Base-by-base conservation (phyloP, 306 rosid species). In the Begonia peltatifolia region DNA sequence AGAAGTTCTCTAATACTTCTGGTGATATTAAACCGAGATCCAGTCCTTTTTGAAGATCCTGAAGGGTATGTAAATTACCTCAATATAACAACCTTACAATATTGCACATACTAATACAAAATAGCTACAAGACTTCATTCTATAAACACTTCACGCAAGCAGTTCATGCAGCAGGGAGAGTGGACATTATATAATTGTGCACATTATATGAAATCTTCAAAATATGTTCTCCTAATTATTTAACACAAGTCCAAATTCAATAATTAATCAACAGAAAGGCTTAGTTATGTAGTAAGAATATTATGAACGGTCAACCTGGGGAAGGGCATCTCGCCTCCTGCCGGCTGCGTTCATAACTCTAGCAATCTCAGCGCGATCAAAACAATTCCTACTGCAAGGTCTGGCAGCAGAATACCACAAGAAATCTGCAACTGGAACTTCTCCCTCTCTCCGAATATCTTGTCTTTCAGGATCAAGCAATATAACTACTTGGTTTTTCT, bases 301-400 rank as follows among this genome's bases (percentile, higher is more conserved):
- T 36, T 12, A 60, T 52, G 57, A 53, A 69, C 25, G 13, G 51
- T 72, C 64, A 55, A 89, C 97, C 97, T 89, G 87, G 57, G 95
- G 97, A 57, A 89, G 97, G 66, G 84, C 94, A 65, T 89, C 97
- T 65, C 97, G 80, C 66, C 63, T 85, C 66, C 81, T 71, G 35
- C 97, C 97, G 38, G 97, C 97, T 41, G 95, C 97, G 76, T 83
- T 89, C 97, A 89, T 89, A 58, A 89, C 90, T 70, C 97, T 76
- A 73, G 97, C 94, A 72, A 89, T 74, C 73, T 89, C 95, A 67
- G 84, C 97, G 57, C 97, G 95, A 71, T 89, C 97, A 56, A 89
- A 89, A 63, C 97, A 89, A 63, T 89, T 89, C 75, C 95, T 75
- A 62, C 55, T 74, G 68, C 97, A 89, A 60, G 95, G 81, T 67